Evolutionary conservation across 2,329 filamentous ascomycete species (phyloP).

Genomic region (Nemania bipapillata): DNA sequence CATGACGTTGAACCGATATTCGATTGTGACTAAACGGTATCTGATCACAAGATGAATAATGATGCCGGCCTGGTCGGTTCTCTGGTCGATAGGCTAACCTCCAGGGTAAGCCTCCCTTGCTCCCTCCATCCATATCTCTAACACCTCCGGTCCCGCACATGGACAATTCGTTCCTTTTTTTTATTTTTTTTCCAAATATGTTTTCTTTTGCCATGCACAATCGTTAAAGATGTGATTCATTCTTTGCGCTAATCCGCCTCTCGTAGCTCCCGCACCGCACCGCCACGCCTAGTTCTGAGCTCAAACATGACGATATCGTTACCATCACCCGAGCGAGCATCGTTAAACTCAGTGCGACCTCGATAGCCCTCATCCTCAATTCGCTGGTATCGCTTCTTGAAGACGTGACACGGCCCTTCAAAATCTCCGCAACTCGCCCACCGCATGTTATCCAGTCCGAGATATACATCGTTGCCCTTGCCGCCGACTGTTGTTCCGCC

Average conservation of each 20-base stretch:
- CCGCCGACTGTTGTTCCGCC: slow-evolving; percentile 72
- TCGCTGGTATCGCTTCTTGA: slow-evolving; percentile 68
- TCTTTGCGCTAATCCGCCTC: slow-evolving; percentile 35
- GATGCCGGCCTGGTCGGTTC: slow-evolving; percentile 69
- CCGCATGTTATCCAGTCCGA: slow-evolving; percentile 71
- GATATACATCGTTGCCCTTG: slow-evolving; percentile 70
- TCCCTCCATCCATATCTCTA: slow-evolving; percentile 1
- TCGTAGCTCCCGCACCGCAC: slow-evolving; percentile 69
- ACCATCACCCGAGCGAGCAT: slow-evolving; percentile 70
- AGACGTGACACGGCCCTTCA: slow-evolving; percentile 67
- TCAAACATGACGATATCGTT: slow-evolving; percentile 70
- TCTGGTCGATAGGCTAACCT: slow-evolving; percentile 71
- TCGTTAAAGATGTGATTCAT: neutral
- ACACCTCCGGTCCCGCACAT: neutral
- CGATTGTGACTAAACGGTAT: slow-evolving; percentile 50
- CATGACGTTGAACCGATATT: slow-evolving; percentile 50
- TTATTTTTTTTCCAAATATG: neutral
- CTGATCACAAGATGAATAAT: slow-evolving; percentile 63
- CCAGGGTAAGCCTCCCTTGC: slow-evolving; percentile 60
- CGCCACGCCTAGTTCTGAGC: slow-evolving; percentile 66
- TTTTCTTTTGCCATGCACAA: neutral
- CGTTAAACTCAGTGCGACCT: slow-evolving; percentile 67
- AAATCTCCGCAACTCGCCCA: slow-evolving; percentile 63
- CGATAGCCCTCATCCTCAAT: slow-evolving; percentile 66
- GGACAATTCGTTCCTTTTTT: neutral